Conservation (phyloP, 1,284 basidiomycete species). For the Caloboletus firmus region DNA sequence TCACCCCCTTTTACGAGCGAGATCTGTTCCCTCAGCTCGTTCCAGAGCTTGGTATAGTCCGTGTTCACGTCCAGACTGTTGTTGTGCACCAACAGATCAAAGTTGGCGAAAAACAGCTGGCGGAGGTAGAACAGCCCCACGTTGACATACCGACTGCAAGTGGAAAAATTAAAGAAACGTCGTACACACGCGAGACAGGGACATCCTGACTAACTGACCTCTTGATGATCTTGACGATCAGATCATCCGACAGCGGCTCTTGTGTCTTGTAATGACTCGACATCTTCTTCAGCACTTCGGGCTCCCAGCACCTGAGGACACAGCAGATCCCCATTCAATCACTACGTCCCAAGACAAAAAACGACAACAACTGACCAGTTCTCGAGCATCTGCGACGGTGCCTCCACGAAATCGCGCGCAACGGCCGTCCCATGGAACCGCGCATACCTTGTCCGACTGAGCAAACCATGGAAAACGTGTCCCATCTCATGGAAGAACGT, state of each 20-base stretch:
- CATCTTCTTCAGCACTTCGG: slow-evolving; percentile 67
- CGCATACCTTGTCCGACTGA: slow-evolving; percentile 68
- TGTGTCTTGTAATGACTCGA: slow-evolving; percentile 70
- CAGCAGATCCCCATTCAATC: not conserved
- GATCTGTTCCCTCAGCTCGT: slow-evolving; percentile 60
- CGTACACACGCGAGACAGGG: not conserved
- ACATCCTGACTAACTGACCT: slow-evolving; percentile 43
- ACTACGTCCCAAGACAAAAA: not conserved
- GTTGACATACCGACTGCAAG: slow-evolving; percentile 69
- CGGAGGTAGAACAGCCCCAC: slow-evolving; percentile 77
- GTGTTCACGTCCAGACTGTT: slow-evolving; percentile 45
- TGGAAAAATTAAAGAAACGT: not conserved
- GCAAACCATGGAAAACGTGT: slow-evolving; percentile 82
- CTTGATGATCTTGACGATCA: slow-evolving; percentile 72
- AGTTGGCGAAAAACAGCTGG: slow-evolving; percentile 75
- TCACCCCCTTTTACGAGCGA: slow-evolving; percentile 64
- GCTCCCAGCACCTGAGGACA: slow-evolving; percentile 67
- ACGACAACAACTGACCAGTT: slow-evolving; percentile 56
- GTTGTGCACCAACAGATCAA: slow-evolving; percentile 73
- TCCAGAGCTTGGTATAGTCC: slow-evolving; percentile 75
- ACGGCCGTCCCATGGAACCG: slow-evolving; percentile 80
- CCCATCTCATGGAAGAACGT: slow-evolving; percentile 84
- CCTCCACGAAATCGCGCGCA: slow-evolving; percentile 81
- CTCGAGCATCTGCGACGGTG: slow-evolving; percentile 86
- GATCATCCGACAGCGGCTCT: slow-evolving; percentile 63